These are phyloP conservation scores for Capsella bursapastoris DNA, from an alignment of 345 rosid species.

Conservation along the genomic window DNA sequence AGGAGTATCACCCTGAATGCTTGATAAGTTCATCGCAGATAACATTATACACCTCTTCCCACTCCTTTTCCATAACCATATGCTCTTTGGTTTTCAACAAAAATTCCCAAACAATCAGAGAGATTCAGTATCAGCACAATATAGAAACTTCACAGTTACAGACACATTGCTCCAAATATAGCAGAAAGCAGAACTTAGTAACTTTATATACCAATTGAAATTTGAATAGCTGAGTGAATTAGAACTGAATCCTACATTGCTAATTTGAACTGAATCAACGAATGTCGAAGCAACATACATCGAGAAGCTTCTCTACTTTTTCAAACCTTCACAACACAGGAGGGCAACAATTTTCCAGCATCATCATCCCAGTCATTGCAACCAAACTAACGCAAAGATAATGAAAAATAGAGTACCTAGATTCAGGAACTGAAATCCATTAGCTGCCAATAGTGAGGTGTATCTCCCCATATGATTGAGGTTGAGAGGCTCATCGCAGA, in stretches of 20 bases:
- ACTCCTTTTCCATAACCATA: constrained; percentile 22
- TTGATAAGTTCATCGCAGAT: constrained; percentile 11
- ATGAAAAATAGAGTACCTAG: not conserved
- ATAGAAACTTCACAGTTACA: too few relatives aligned
- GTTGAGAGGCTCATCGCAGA: constrained; percentile 21
- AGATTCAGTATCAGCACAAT: too few relatives aligned
- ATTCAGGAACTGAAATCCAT: constrained; percentile 22
- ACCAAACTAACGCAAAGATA: not conserved
- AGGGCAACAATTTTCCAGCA: not conserved
- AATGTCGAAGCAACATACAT: constrained; percentile 19
- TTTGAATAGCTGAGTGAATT: too few relatives aligned
- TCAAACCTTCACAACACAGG: constrained; percentile 19
- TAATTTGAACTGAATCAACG: too few relatives aligned
- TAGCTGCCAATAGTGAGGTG: not conserved
- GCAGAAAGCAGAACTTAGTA: too few relatives aligned
- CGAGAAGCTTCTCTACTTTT: not conserved
- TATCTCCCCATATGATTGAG: constrained; percentile 13
- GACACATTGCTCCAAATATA: too few relatives aligned
- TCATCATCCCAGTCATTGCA: not conserved
- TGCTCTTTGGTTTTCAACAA: not conserved
- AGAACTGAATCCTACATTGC: too few relatives aligned
- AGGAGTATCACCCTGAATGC: not conserved
- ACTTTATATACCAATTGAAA: too few relatives aligned
- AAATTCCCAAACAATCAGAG: not conserved
- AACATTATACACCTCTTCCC: constrained; percentile 36